Percentiles rank a stretch among this genome's conserved stretches.
Evolutionary conservation across 371 early-diverging fungal genomes (phyloP).

Genomic region (Mucor indicus): DNA sequence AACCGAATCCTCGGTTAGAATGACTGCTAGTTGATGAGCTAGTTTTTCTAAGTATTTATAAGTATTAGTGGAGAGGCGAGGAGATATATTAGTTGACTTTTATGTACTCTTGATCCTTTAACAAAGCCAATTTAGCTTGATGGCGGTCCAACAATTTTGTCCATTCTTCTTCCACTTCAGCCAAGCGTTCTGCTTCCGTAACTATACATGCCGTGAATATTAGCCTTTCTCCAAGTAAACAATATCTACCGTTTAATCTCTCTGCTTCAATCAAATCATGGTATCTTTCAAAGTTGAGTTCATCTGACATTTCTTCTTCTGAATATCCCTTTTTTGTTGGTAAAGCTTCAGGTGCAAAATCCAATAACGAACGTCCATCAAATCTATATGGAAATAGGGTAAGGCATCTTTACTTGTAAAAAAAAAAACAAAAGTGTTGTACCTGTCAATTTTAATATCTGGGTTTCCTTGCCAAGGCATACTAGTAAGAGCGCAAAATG

Average conservation of each 20-base stretch:
- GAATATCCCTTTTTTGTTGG: conserved; percentile 6
- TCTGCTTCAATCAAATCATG: conserved; percentile 55
- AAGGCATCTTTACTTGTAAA: not conserved
- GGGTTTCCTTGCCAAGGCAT: conserved; percentile 55
- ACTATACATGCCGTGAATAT: conserved; percentile 20
- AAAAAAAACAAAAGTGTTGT: not conserved
- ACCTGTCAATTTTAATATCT: conserved; percentile 50
- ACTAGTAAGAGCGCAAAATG: conserved; percentile 14
- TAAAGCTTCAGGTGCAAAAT: conserved; percentile 44
- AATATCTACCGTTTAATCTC: conserved; percentile 53
- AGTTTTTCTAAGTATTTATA: no score
- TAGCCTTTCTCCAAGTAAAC: no score
- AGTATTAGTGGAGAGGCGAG: no score
- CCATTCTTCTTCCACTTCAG: conserved; percentile 51
- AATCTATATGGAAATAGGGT: conserved; percentile 31
- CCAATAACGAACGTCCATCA: conserved; percentile 57
- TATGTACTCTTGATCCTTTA: conserved; percentile 23
- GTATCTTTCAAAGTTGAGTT: conserved; percentile 56
- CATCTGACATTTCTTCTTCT: conserved; percentile 35
- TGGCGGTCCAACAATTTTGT: conserved; percentile 50
- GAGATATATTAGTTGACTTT: no score
- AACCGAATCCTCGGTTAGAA: conserved; percentile 23
- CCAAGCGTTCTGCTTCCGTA: conserved; percentile 39
- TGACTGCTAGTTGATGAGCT: conserved; percentile 5
- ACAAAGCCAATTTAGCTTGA: conserved; percentile 46